These are phyloP conservation scores for Macrophomina pseudophaseolina DNA, from an alignment of 2,329 filamentous ascomycete species.

Conservation along the genomic window DNA sequence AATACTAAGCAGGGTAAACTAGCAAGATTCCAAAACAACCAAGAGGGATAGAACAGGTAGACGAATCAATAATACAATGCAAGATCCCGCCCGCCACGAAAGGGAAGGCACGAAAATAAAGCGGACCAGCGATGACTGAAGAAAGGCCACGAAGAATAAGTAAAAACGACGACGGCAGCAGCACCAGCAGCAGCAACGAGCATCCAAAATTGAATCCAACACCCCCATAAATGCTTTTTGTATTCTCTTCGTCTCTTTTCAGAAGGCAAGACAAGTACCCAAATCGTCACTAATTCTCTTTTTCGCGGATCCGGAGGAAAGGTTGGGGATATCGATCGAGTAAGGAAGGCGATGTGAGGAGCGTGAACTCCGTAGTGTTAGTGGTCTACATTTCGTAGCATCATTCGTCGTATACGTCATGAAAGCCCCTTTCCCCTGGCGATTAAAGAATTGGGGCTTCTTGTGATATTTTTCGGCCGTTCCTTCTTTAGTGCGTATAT, in stretches of 20 bases:
- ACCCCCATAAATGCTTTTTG: slow-evolving; percentile 27
- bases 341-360: slow-evolving; percentile 26
- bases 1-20: slow-evolving; percentile 22
- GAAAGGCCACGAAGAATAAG: slow-evolving; percentile 1
- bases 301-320: slow-evolving; percentile 25
- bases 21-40: slow-evolving; percentile 13
- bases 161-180: slow-evolving; percentile 11
- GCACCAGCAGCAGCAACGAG: slow-evolving; percentile 25
- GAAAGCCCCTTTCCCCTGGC: slow-evolving; percentile 25
- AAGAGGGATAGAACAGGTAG: slow-evolving; percentile 5
- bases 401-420: slow-evolving; percentile 38
- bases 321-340: slow-evolving; percentile 26
- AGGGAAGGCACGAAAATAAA: slow-evolving; percentile 7
- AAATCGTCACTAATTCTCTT: slow-evolving; percentile 27
- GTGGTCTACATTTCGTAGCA: slow-evolving; percentile 31
- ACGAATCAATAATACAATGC: slow-evolving; percentile 26
- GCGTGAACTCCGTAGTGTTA: slow-evolving; percentile 28
- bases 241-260: slow-evolving; percentile 26
- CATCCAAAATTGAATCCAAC: slow-evolving; percentile 24
- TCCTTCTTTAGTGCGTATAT: slow-evolving; percentile 26
- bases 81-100: slow-evolving; percentile 26
- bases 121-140: slow-evolving; percentile 21
- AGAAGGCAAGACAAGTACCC: slow-evolving; percentile 26
- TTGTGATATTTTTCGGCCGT: slow-evolving; percentile 25
- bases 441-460: slow-evolving; percentile 27